These are phyloP conservation scores for Paramecium biaurelia DNA, from an alignment of 73 alveolate species.

Conservation along the genomic window DNA sequence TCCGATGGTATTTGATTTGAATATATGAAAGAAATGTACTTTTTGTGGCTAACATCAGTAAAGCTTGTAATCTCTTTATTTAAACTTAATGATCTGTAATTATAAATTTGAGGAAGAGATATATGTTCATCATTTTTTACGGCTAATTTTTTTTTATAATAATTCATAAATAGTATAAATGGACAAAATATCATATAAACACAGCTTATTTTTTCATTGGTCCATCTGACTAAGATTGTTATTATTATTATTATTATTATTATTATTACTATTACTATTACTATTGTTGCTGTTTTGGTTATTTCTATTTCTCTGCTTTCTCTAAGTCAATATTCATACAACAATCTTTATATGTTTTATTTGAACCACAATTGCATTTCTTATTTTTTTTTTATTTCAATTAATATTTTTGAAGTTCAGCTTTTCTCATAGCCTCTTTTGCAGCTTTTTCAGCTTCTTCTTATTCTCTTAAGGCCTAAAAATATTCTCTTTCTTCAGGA, in stretches of 20 bases:
- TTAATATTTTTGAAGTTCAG: neutral
- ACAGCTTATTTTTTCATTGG: conserved; percentile 39
- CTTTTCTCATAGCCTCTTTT: neutral
- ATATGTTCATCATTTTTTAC: neutral
- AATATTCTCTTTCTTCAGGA: conserved; percentile 44
- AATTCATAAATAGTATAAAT: neutral
- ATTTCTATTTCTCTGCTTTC: neutral
- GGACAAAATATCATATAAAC: conserved; percentile 14
- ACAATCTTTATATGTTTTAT: conserved; percentile 64
- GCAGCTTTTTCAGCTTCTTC: neutral
- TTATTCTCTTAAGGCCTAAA: neutral
- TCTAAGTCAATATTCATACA: conserved; percentile 32
- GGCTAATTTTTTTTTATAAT: neutral
- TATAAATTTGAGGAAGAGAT: neutral
- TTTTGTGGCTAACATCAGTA: neutral
- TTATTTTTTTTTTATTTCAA: conserved; percentile 41
- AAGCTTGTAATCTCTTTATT: neutral
- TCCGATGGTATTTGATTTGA: neutral
- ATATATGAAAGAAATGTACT: neutral
- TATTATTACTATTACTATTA: neutral
- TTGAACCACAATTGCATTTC: conserved; percentile 60
- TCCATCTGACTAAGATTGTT: neutral
- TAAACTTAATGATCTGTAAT: neutral
- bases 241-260: neutral
- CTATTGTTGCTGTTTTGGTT: neutral